A percentile compares a stretch with the other conserved stretches of the same genome.
Evolutionary conservation across 768 basidiomycete genomes (phyloP).

Genomic region (Kwoniella dejecticola): DNA sequence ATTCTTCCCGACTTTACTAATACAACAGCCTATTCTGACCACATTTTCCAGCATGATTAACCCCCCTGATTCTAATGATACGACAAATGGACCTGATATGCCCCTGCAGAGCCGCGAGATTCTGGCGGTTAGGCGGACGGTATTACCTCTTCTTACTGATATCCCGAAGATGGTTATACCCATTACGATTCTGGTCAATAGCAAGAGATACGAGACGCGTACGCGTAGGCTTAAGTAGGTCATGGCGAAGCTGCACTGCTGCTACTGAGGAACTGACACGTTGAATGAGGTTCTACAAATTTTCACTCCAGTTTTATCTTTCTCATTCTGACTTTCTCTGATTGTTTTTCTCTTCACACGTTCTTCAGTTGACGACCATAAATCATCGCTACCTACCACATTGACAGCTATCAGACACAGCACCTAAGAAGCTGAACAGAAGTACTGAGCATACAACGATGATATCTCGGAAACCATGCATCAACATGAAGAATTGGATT

Average conservation of each 20-base stretch:
- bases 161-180: too few relatives aligned
- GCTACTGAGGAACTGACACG: background rate
- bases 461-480: background rate
- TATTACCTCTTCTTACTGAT: too few relatives aligned
- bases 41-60: background rate
- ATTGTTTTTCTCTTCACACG: background rate
- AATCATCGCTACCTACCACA: background rate
- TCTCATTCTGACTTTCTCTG: background rate
- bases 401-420: background rate
- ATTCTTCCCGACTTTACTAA: conserved; percentile 1
- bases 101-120: too few relatives aligned
- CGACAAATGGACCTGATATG: too few relatives aligned
- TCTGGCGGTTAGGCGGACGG: too few relatives aligned
- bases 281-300: conserved; percentile 1
- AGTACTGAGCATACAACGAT: background rate
- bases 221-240: too few relatives aligned
- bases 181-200: too few relatives aligned
- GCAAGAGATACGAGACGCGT: too few relatives aligned
- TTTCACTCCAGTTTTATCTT: background rate
- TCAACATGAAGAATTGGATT: conserved; percentile 1
- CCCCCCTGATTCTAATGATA: too few relatives aligned
- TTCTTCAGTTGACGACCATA: background rate
- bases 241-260: too few relatives aligned
- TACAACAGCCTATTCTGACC: conserved; percentile 3
- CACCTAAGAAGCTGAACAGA: background rate